Conservation (phyloP, 2,329 filamentous ascomycete species). For the Scedosporium dehoogii region DNA sequence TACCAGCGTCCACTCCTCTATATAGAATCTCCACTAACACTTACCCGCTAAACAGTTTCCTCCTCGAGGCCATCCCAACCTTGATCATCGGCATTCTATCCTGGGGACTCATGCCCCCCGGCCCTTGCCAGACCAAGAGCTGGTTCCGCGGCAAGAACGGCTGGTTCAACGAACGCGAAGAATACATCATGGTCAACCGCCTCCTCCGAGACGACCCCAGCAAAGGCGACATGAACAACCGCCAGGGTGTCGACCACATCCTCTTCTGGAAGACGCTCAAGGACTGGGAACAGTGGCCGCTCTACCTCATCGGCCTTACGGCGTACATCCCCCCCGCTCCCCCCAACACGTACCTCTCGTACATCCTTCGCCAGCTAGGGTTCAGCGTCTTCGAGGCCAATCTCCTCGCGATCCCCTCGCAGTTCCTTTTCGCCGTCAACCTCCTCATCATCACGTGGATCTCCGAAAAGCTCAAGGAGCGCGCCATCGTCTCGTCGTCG, state of each 20-base stretch:
- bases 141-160: slow-evolving; percentile 49
- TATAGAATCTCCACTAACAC: not conserved
- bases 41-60: slow-evolving; percentile 5
- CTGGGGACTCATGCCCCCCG: slow-evolving; percentile 34
- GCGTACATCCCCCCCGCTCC: slow-evolving; percentile 31
- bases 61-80: slow-evolving; percentile 17
- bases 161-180: slow-evolving; percentile 52
- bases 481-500: slow-evolving; percentile 32
- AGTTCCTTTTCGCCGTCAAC: slow-evolving; percentile 34
- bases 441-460: slow-evolving; percentile 35
- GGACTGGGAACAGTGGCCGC: slow-evolving; percentile 53
- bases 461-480: slow-evolving; percentile 31
- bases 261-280: slow-evolving; percentile 39
- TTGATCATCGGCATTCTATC: slow-evolving; percentile 32
- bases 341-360: slow-evolving; percentile 33
- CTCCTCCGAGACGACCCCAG: slow-evolving; percentile 50
- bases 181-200: slow-evolving; percentile 53
- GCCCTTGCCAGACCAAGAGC: slow-evolving; percentile 38
- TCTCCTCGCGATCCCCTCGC: slow-evolving; percentile 33
- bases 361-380: slow-evolving; percentile 31
- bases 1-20: not conserved
- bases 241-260: slow-evolving; percentile 30
- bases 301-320: slow-evolving; percentile 43
- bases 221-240: slow-evolving; percentile 53
- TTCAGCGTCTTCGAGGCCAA: slow-evolving; percentile 36